phyloP scores from a whole-genome alignment of 495 filamentous ascomycete species.

The Daldinia childiae region DNA sequence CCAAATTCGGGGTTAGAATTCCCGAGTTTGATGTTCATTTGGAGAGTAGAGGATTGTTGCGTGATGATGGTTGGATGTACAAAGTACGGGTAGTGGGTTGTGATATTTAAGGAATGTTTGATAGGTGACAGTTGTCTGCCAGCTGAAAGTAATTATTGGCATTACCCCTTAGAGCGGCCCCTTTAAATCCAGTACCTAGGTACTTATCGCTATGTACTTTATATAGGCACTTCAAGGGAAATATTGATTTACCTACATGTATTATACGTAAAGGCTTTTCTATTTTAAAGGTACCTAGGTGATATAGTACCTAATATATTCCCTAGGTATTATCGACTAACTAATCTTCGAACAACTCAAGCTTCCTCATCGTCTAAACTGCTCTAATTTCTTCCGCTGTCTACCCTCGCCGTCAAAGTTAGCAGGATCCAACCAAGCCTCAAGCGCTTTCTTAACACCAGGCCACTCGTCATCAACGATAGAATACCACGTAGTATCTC shows the following conservation, averaged over 20 bases:
- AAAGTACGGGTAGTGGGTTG: not conserved
- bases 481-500: slow-evolving; percentile 67
- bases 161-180: not conserved
- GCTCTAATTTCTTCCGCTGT: slow-evolving; percentile 53
- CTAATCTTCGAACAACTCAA: not conserved
- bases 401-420: slow-evolving; percentile 61
- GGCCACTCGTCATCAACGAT: slow-evolving; percentile 63
- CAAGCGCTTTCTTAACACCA: slow-evolving; percentile 50
- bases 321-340: too few relatives aligned
- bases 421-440: slow-evolving; percentile 56
- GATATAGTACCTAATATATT: too few relatives aligned
- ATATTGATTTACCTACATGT: too few relatives aligned
- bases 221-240: too few relatives aligned
- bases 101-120: not conserved
- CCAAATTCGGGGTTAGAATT: not conserved
- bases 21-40: slow-evolving; percentile 6
- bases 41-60: not conserved
- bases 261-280: too few relatives aligned
- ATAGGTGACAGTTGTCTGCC: not conserved
- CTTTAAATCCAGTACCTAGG: not conserved
- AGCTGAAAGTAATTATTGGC: not conserved
- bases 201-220: too few relatives aligned
- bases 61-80: slow-evolving; percentile 4
- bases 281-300: too few relatives aligned
- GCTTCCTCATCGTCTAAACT: slow-evolving; percentile 26